Evolutionary conservation across 441 rosid species (phyloP).

Genomic region (Mallotus japonicus): DNA sequence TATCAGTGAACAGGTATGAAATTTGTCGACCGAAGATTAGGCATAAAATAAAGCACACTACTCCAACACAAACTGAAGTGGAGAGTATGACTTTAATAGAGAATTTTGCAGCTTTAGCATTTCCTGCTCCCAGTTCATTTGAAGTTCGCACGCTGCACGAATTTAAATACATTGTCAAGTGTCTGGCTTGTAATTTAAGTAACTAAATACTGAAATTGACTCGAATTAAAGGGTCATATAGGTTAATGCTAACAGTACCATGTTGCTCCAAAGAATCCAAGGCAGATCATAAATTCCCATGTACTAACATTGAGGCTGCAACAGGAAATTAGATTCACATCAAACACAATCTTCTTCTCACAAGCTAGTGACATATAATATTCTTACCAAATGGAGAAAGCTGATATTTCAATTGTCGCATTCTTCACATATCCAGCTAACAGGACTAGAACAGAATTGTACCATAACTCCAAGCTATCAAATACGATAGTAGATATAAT

Average conservation of each 20-base stretch:
- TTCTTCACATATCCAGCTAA: constrained; percentile 62
- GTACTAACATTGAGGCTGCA: constrained; percentile 49
- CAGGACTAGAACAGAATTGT: constrained; percentile 49
- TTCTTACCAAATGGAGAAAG: constrained; percentile 68
- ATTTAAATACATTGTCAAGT: not conserved
- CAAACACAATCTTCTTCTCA: not conserved
- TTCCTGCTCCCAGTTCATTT: constrained; percentile 48
- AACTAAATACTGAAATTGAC: too few species aligned
- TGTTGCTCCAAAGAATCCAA: constrained; percentile 33
- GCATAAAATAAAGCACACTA: constrained; percentile 30
- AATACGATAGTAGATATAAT: not conserved
- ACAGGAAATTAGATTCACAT: not conserved
- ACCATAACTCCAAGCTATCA: constrained; percentile 67
- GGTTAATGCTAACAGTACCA: constrained; percentile 11
- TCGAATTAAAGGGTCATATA: too few species aligned
- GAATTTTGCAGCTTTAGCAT: constrained; percentile 35
- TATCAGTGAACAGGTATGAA: constrained; percentile 32
- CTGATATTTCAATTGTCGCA: constrained; percentile 49
- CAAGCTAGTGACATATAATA: not conserved
- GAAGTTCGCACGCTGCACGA: constrained; percentile 41
- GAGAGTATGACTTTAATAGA: constrained; percentile 27
- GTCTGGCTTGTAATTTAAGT: too few species aligned
- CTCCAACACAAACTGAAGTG: constrained; percentile 30
- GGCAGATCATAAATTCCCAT: constrained; percentile 44
- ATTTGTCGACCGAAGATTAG: constrained; percentile 29